These are phyloP conservation scores for Arctostaphylos glauca DNA, from an alignment of 148 eudicot species.

Conservation along the genomic window DNA sequence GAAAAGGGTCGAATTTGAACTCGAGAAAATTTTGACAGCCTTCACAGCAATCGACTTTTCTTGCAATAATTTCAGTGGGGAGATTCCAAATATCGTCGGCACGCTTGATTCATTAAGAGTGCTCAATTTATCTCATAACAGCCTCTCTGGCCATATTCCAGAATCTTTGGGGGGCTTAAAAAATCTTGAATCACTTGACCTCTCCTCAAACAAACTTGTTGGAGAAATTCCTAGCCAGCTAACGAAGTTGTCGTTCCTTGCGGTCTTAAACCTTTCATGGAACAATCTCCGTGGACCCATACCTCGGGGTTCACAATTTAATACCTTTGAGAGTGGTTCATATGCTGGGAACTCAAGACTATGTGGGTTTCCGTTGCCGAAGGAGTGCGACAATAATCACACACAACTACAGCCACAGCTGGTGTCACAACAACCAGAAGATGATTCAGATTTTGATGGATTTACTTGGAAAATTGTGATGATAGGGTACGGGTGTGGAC, in stretches of 20 bases:
- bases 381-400: background rate
- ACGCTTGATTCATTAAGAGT: slow-evolving; percentile 4
- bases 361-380: slow-evolving; percentile 8
- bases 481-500: background rate
- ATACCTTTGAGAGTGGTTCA: background rate
- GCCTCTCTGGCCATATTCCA: slow-evolving; percentile 18
- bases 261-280: background rate
- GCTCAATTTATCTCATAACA: slow-evolving; percentile 21
- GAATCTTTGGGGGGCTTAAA: slow-evolving; percentile 9
- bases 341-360: background rate
- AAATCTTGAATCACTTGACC: slow-evolving; percentile 19
- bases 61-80: slow-evolving; percentile 15
- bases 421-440: background rate
- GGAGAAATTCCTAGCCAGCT: slow-evolving; percentile 6
- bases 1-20: background rate
- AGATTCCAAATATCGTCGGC: slow-evolving; percentile 18
- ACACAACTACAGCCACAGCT: background rate
- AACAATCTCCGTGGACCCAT: background rate
- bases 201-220: slow-evolving; percentile 14
- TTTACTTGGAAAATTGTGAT: background rate
- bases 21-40: background rate
- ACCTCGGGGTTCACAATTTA: background rate
- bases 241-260: background rate
- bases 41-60: slow-evolving; percentile 20
- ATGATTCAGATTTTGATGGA: background rate